Conservation (phyloP, 306 rosid species). For the Myrica gale region DNA sequence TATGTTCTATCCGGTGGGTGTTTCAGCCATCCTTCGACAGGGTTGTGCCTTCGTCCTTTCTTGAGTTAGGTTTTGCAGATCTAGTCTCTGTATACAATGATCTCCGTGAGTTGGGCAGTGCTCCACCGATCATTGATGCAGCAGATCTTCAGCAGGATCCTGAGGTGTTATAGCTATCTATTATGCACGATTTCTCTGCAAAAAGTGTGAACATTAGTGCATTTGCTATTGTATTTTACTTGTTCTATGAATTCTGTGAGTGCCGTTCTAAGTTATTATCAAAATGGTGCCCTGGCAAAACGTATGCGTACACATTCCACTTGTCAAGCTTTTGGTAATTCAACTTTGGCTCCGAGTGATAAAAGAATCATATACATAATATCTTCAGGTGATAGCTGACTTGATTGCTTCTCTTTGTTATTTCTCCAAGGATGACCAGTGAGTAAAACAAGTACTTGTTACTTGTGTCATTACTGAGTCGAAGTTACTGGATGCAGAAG, state of each 20-base stretch:
- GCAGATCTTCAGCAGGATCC: conserved; percentile 66
- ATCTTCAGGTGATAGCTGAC: too few relatives aligned
- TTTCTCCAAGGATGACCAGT: too few relatives aligned
- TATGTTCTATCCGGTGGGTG: conserved; percentile 11
- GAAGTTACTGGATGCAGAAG: too few relatives aligned
- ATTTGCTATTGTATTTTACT: conserved; percentile 8
- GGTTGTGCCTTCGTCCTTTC: conserved; percentile 64
- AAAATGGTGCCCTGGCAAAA: not conserved
- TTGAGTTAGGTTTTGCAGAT: conserved; percentile 72
- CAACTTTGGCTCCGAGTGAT: not conserved
- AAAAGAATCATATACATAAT: not conserved
- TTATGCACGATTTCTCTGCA: conserved; percentile 17
- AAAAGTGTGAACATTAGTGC: conserved; percentile 21
- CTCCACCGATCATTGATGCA: conserved; percentile 67
- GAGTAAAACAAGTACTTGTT: too few relatives aligned
- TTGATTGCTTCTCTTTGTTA: too few relatives aligned
- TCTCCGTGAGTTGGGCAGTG: conserved; percentile 58
- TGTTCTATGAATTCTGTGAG: not conserved
- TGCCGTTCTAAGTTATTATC: not conserved
- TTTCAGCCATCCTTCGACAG: conserved; percentile 74
- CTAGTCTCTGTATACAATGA: conserved; percentile 60
- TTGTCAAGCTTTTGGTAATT: conserved; percentile 3
- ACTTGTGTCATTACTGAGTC: too few relatives aligned
- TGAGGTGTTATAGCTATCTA: conserved; percentile 49
- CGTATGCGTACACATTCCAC: not conserved